A percentile compares a stretch with the other conserved stretches of the same genome.
These are phyloP conservation scores for Colletotrichum sp. DNA, from an alignment of 2,329 filamentous ascomycete genomes.

Conservation along the genomic window DNA sequence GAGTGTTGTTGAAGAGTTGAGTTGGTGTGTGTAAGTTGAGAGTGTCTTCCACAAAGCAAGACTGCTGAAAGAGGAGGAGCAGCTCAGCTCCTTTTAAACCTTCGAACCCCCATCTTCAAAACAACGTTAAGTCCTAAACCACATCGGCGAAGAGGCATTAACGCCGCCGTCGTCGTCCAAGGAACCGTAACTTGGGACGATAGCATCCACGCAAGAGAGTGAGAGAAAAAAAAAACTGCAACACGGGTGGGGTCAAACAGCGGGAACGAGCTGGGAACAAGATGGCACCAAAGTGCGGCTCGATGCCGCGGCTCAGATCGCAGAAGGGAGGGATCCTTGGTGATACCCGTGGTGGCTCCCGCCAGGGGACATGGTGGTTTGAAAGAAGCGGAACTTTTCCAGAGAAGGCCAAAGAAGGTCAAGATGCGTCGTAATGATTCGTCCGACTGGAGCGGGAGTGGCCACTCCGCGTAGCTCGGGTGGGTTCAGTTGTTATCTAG, in stretches of 20 bases:
- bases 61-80: neutral
- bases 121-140: slow-evolving; percentile 13
- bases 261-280: slow-evolving; percentile 10
- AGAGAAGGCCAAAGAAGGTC: slow-evolving; percentile 4
- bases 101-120: neutral
- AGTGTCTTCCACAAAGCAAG: neutral
- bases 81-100: slow-evolving; percentile 4
- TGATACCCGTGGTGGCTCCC: neutral
- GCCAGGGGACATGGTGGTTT: neutral
- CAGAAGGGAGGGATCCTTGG: neutral
- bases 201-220: neutral
- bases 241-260: slow-evolving; percentile 10
- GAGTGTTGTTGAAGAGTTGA: neutral
- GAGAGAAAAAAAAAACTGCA: neutral
- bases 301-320: slow-evolving; percentile 10
- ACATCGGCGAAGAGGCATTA: slow-evolving; percentile 14
- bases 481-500: slow-evolving; percentile 1
- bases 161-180: slow-evolving; percentile 14
- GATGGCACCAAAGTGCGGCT: slow-evolving; percentile 11
- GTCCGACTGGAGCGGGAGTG: neutral
- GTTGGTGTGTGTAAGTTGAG: neutral
- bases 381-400: slow-evolving; percentile 13
- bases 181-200: neutral
- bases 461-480: neutral
- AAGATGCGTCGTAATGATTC: slow-evolving; percentile 3